Evolutionary conservation across 1,284 basidiomycete species (phyloP).

Genomic region (Flammula alnicola): DNA sequence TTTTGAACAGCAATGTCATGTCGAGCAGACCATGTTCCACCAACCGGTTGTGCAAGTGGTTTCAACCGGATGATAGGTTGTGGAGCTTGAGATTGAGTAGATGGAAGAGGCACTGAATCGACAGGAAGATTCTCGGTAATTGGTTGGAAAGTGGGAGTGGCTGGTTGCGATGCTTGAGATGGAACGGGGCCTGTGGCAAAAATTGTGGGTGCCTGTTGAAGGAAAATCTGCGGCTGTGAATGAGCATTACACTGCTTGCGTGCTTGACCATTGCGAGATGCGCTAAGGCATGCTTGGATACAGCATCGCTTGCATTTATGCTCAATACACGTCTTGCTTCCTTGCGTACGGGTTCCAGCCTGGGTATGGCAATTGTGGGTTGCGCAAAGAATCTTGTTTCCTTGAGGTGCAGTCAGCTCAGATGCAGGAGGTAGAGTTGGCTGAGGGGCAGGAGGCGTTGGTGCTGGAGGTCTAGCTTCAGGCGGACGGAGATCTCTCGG

Average conservation of each 20-base stretch:
- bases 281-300: neutral
- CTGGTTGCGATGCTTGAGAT: neutral
- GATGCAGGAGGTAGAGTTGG: neutral
- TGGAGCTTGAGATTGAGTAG: no score
- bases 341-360: neutral
- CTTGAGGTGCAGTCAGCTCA: neutral
- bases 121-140: no score
- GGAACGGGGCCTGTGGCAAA: no score
- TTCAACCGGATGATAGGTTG: no score
- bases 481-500: neutral
- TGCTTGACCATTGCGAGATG: neutral
- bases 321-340: neutral
- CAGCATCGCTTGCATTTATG: conserved; percentile 1
- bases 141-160: no score
- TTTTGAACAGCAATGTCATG: no score
- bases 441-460: no score
- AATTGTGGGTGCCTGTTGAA: no score
- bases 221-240: neutral
- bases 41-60: neutral
- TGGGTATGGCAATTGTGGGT: neutral
- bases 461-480: no score
- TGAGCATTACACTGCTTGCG: neutral
- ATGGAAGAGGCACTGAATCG: no score
- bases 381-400: neutral
- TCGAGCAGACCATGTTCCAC: no score